These are phyloP conservation scores for Microstroma glucosiphilum DNA, from an alignment of 1,284 basidiomycete species.

Conservation along the genomic window DNA sequence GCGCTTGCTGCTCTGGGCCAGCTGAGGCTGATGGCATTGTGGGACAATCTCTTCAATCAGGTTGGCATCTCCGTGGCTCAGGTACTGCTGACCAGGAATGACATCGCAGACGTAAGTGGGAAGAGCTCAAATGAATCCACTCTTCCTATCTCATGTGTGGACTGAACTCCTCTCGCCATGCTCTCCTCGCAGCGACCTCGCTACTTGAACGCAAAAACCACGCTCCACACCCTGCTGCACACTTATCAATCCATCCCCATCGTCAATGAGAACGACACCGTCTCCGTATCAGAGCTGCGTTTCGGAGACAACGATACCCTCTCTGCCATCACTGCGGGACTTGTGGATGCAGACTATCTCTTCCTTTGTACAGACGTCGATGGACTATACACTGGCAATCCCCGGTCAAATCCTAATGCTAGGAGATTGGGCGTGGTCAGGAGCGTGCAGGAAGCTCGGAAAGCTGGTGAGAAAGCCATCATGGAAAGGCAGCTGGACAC, in stretches of 20 bases:
- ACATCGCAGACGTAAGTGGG: slow-evolving; percentile 88
- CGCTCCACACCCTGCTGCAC: slow-evolving; percentile 39
- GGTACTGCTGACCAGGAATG: slow-evolving; percentile 83
- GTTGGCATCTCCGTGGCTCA: slow-evolving; percentile 92
- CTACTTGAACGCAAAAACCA: slow-evolving; percentile 44
- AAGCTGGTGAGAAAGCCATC: slow-evolving; percentile 60
- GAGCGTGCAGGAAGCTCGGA: slow-evolving; percentile 73
- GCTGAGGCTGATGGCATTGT: slow-evolving; percentile 86
- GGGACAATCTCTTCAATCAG: slow-evolving; percentile 91
- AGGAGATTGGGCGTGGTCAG: slow-evolving; percentile 72
- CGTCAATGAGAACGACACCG: slow-evolving; percentile 50
- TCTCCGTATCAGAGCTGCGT: slow-evolving; percentile 71
- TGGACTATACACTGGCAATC: slow-evolving; percentile 90
- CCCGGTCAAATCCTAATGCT: slow-evolving; percentile 77
- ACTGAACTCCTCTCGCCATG: not conserved
- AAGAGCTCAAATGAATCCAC: not conserved
- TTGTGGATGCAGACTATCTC: slow-evolving; percentile 94
- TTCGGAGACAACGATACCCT: slow-evolving; percentile 99
- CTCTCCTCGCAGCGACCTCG: slow-evolving; percentile 22
- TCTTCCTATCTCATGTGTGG: not conserved
- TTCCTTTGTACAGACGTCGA: slow-evolving; percentile 97
- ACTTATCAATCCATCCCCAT: slow-evolving; percentile 37
- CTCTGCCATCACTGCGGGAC: slow-evolving; percentile 89
- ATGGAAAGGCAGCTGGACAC: no score
- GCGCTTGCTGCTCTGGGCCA: slow-evolving; percentile 95